Evolutionary conservation across 2,329 filamentous ascomycete genomes (phyloP), one percentile per base, ranked within the genome.

Genomic region (Penicillium griseofulvum): DNA sequence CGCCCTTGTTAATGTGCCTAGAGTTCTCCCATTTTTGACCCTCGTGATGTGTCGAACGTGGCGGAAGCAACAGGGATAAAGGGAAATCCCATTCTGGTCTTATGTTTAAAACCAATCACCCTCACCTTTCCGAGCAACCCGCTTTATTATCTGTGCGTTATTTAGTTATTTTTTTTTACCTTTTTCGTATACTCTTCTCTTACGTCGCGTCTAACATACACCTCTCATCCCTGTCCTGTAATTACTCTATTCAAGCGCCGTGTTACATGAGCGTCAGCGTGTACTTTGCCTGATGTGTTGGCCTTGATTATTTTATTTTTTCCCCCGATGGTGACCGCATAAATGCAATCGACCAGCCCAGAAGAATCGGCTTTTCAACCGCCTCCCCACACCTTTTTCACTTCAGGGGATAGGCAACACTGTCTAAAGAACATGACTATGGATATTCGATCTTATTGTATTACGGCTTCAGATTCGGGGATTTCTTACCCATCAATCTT

Each of bases 41-140:
- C 61, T 62, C 66, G 61, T 69, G 64, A 67, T 67, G 61, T 65
- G 61, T 65, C 62, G 58, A 68, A 64, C 67, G 67, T 69, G 68
- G 64, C 65, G 62, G 67, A 63, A 57, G 61, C 52, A 55, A 57
- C 56, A 63, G 55, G 50, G 55, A 56, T 55, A 50, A 49, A 54
- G 44, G 12, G 34, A 52, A 56, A 51, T 48, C 19, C 29, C 46
- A 41, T 42, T 38, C 16, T 41, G 8, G 17, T 41, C 38, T 47
- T 17, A 43, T 26, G 22, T 34, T 54, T 19, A 49, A 57, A 54
- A 39, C 58, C 58, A 61, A 64, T 60, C 48, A 63, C 17, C 50
- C 43, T 46, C 37, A 42, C 29, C 55, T 51, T 55, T 57, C 59
- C 49, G 54, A 48, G 31, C 31, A 38, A 34, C 34, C 58, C 43